phyloP scores from a whole-genome alignment of 768 basidiomycete genomes.

The Tremella yokohamensis region DNA sequence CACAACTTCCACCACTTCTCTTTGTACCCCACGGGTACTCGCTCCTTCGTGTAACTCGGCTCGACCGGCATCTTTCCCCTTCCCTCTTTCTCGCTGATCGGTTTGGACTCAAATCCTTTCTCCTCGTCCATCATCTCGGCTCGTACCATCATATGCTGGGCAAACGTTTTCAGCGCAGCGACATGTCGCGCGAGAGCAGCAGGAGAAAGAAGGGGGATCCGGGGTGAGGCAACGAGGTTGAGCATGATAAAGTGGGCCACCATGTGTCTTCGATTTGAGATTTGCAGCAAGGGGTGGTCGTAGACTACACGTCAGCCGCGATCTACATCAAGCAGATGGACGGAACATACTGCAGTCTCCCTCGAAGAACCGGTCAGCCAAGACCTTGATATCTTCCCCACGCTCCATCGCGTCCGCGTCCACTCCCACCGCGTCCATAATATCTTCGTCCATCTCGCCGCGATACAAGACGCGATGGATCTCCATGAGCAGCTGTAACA shows the following conservation, averaged over 20 bases:
- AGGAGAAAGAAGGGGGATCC: conserved; percentile 28
- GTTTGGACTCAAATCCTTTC: conserved; percentile 12
- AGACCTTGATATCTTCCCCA: conserved; percentile 20
- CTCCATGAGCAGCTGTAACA: conserved; percentile 37
- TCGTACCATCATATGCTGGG: not conserved
- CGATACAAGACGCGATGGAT: conserved; percentile 43
- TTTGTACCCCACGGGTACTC: not conserved
- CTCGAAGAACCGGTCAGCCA: conserved; percentile 39
- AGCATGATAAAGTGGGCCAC: conserved; percentile 33
- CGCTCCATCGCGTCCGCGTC: conserved; percentile 4
- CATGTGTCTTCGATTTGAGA: conserved; percentile 21
- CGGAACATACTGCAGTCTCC: conserved; percentile 33
- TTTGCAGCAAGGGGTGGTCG: conserved; percentile 31
- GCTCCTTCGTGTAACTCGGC: conserved; percentile 11
- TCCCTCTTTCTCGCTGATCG: conserved; percentile 8
- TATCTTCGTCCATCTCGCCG: conserved; percentile 26
- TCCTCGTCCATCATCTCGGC: conserved; percentile 12
- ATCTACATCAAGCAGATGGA: not conserved
- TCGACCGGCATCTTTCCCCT: conserved; percentile 11
- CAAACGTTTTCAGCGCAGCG: not conserved
- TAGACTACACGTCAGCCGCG: conserved; percentile 20
- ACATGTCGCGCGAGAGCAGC: conserved; percentile 6
- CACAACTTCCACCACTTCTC: conserved; percentile 37
- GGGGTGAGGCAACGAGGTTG: conserved; percentile 22
- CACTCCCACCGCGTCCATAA: not conserved